Evolutionary conservation across 306 rosid species (phyloP).

Genomic region (Quercus robur): DNA sequence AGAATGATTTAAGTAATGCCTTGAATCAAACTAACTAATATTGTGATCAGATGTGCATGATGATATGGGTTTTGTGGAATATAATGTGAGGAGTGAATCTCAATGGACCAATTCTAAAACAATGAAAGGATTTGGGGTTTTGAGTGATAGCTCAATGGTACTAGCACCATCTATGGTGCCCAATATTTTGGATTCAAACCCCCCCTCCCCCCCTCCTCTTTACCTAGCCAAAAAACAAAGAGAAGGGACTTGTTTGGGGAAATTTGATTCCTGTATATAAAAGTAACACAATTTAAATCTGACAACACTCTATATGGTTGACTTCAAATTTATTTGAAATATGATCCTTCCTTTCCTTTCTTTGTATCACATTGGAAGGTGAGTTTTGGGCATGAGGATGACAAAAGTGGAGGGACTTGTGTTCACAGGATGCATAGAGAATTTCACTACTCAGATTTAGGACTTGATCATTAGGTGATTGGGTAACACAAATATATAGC

Average conservation of each 20-base stretch:
- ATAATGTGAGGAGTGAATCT: not conserved
- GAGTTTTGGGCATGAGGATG: not conserved
- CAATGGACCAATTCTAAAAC: not conserved
- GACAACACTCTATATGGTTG: not conserved
- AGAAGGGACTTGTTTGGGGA: not conserved
- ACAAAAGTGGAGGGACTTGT: not conserved
- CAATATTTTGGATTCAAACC: too few species aligned
- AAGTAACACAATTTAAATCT: not conserved
- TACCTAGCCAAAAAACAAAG: too few species aligned
- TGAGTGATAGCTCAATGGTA: too few species aligned
- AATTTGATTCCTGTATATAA: not conserved
- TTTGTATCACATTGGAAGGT: not conserved
- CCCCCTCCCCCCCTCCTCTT: too few species aligned
- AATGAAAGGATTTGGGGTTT: not conserved
- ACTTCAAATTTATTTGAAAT: not conserved
- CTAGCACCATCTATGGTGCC: too few species aligned
- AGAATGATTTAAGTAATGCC: not conserved
- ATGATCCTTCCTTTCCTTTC: not conserved
- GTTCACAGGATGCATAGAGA: not conserved
- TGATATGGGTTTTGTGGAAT: not conserved
- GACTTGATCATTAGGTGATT: not conserved
- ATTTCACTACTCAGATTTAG: not conserved
- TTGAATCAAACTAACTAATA: not conserved
- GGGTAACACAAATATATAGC: not conserved
- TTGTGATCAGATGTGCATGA: not conserved